Conservation (phyloP, 148 eudicot genomes). For the Oxyria digyna region DNA sequence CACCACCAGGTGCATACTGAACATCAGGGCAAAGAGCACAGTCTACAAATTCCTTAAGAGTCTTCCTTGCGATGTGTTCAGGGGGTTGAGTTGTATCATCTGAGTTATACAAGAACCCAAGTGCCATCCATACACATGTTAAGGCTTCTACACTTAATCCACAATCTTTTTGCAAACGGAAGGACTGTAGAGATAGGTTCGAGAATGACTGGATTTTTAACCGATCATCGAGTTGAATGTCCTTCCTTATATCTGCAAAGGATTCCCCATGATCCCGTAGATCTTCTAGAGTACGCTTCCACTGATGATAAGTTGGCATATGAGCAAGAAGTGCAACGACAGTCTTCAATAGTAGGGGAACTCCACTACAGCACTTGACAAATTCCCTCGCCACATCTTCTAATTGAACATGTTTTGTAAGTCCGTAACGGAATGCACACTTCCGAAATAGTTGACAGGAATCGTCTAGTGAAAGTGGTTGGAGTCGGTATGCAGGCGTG, state of each 20-base stretch:
- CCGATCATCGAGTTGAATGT: too few species aligned
- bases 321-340: neutral
- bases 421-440: neutral
- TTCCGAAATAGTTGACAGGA: neutral
- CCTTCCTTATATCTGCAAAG: too few species aligned
- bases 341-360: neutral
- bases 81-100: neutral
- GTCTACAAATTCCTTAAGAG: too few species aligned
- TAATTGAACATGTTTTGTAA: too few species aligned
- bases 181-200: neutral
- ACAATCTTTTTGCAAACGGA: neutral
- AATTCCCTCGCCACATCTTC: neutral
- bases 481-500: neutral
- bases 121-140: neutral
- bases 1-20: too few species aligned
- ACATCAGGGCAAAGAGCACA: too few species aligned
- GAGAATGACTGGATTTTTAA: neutral
- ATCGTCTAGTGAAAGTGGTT: neutral
- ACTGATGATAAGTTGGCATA: too few species aligned
- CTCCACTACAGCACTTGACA: neutral
- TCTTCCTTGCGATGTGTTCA: neutral
- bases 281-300: neutral
- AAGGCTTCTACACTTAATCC: neutral
- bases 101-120: neutral
- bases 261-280: neutral